phyloP scores from a whole-genome alignment of 345 rosid species.

The Trapa incisa region DNA sequence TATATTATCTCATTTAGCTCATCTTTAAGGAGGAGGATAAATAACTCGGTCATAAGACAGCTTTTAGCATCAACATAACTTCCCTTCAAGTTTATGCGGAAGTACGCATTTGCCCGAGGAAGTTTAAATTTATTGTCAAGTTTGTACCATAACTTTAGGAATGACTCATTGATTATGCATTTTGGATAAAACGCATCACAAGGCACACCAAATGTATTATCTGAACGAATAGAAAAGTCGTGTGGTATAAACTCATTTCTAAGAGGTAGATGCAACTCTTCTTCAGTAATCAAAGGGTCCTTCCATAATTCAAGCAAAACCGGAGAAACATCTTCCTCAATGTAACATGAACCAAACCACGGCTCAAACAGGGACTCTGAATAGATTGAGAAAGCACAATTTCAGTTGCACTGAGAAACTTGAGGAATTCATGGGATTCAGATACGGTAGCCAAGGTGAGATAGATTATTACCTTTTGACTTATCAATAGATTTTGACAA shows the following conservation, averaged over 20 bases:
- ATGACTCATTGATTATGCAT: conserved; percentile 66
- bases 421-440: background rate
- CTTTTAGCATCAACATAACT: conserved; percentile 54
- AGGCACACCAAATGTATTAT: conserved; percentile 17
- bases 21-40: conserved; percentile 76
- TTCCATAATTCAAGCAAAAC: conserved; percentile 61
- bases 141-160: conserved; percentile 92
- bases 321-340: conserved; percentile 57
- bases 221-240: conserved; percentile 63
- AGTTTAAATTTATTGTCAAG: conserved; percentile 66
- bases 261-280: conserved; percentile 57
- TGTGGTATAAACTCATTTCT: conserved; percentile 77
- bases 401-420: background rate
- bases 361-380: conserved; percentile 69
- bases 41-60: conserved; percentile 71
- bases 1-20: conserved; percentile 81
- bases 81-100: conserved; percentile 72
- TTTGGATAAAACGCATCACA: conserved; percentile 32
- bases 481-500: conserved; percentile 52
- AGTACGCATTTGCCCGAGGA: conserved; percentile 85
- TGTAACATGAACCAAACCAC: conserved; percentile 73
- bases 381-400: conserved; percentile 9
- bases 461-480: conserved; percentile 40
- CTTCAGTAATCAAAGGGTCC: conserved; percentile 65
- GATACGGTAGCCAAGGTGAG: background rate